Percentiles rank a stretch among this genome's conserved stretches.
Evolutionary conservation across 1,284 basidiomycete genomes (phyloP).

Genomic region (Xerocomus minutiporus): DNA sequence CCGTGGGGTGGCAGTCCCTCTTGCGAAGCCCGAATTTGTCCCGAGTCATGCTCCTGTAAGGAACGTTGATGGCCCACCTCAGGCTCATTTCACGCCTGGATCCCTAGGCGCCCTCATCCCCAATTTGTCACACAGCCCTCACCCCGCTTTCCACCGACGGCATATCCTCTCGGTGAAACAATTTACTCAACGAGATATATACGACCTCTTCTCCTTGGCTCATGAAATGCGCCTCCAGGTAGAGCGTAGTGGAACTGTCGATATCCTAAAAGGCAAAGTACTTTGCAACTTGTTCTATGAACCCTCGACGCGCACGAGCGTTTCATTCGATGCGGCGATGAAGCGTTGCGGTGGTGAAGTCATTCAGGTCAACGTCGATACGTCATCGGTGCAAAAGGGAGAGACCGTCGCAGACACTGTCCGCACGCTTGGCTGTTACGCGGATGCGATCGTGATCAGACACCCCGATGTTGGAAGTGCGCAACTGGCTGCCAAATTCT

Average conservation of each 20-base stretch:
- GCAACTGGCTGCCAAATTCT: constrained; percentile 89
- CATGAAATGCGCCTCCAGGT: constrained; percentile 96
- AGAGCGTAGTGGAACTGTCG: constrained; percentile 85
- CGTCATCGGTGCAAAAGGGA: constrained; percentile 91
- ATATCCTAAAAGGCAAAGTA: constrained; percentile 88
- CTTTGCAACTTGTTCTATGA: constrained; percentile 98
- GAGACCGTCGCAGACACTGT: constrained; percentile 94
- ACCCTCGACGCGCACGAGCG: constrained; percentile 91
- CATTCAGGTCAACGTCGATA: constrained; percentile 76
- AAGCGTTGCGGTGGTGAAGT: constrained; percentile 96
- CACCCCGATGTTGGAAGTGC: constrained; percentile 93
- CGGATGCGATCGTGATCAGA: constrained; percentile 91
- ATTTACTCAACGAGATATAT: constrained; percentile 86
- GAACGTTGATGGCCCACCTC: constrained; percentile 18
- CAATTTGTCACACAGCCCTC: constrained; percentile 45
- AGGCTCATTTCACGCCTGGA: constrained; percentile 12
- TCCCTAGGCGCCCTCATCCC: constrained; percentile 31
- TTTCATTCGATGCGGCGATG: constrained; percentile 99
- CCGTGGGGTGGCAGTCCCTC: constrained; percentile 14
- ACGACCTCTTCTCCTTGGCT: constrained; percentile 92
- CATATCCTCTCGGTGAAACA: constrained; percentile 96
- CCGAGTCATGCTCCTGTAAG: constrained; percentile 29
- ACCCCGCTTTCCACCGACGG: constrained; percentile 76
- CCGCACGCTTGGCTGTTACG: constrained; percentile 93
- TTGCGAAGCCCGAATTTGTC: constrained; percentile 26